Evolutionary conservation across 345 rosid genomes (phyloP).

Genomic region (Ceriops tagal): DNA sequence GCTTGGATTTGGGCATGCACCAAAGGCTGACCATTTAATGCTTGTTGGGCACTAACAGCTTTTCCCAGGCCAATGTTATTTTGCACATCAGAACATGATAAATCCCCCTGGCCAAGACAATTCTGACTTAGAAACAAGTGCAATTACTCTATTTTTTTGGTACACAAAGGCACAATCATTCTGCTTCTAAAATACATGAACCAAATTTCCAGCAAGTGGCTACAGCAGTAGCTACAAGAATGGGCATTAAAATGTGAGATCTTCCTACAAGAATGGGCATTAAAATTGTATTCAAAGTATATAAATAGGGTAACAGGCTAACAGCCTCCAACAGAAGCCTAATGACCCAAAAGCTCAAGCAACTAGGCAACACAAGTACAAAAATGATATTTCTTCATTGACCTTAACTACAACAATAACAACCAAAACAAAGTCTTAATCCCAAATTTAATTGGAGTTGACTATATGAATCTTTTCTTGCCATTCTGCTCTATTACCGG

Average conservation of each 20-base stretch:
- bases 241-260: not conserved
- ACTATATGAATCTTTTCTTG: too few relatives aligned
- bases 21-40: conserved; percentile 4
- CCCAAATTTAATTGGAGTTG: too few relatives aligned
- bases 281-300: too few relatives aligned
- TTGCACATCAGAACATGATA: conserved; percentile 39
- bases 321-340: not conserved
- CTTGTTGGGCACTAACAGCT: conserved; percentile 24
- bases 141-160: too few relatives aligned
- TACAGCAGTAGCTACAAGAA: not conserved
- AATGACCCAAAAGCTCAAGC: not conserved
- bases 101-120: conserved; percentile 40
- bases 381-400: not conserved
- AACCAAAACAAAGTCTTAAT: too few relatives aligned
- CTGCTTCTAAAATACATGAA: not conserved
- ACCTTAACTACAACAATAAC: too few relatives aligned
- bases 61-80: conserved; percentile 35
- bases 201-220: not conserved
- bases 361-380: not conserved
- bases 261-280: not conserved
- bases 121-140: too few relatives aligned
- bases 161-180: not conserved
- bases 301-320: too few relatives aligned
- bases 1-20: conserved; percentile 25
- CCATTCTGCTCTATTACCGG: too few relatives aligned